Evolutionary conservation across 1,284 basidiomycete species (phyloP).

Genomic region (Pisolithus thermaeus): DNA sequence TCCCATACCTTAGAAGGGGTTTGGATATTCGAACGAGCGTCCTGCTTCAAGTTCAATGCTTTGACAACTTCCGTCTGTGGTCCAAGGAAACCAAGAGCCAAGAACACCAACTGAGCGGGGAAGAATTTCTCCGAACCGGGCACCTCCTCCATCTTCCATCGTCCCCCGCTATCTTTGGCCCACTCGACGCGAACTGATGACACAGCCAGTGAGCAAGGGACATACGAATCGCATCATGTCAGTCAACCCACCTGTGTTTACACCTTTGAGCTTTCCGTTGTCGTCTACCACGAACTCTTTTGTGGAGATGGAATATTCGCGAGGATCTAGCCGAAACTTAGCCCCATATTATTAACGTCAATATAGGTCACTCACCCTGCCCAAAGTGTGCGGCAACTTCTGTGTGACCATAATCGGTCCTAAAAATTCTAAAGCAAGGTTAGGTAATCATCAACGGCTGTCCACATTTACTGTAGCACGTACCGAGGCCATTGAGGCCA

Average conservation of each 20-base stretch:
- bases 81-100: constrained; percentile 95
- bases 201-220: constrained; percentile 1
- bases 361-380: constrained; percentile 42
- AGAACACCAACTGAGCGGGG: constrained; percentile 88
- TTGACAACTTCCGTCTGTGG: constrained; percentile 81
- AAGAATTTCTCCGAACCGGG: constrained; percentile 91
- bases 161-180: constrained; percentile 87
- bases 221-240: constrained; percentile 1
- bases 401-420: constrained; percentile 92
- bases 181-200: constrained; percentile 79
- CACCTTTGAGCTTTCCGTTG: constrained; percentile 77
- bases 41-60: constrained; percentile 77
- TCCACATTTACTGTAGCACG: constrained; percentile 11
- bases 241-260: constrained; percentile 70
- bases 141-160: constrained; percentile 97
- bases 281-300: constrained; percentile 88
- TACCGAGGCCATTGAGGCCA: constrained; percentile 92
- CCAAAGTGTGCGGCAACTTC: constrained; percentile 93
- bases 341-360: constrained; percentile 4
- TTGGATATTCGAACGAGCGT: constrained; percentile 87
- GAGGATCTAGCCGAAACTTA: constrained; percentile 59
- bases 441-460: constrained; percentile 12
- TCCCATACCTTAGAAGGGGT: constrained; percentile 65
- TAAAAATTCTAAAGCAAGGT: constrained; percentile 64
- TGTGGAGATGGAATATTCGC: constrained; percentile 93